Percentiles rank a stretch among this genome's conserved stretches.
Conservation (phyloP, 1,139 yeast species). For the Pichia sp. region DNA sequence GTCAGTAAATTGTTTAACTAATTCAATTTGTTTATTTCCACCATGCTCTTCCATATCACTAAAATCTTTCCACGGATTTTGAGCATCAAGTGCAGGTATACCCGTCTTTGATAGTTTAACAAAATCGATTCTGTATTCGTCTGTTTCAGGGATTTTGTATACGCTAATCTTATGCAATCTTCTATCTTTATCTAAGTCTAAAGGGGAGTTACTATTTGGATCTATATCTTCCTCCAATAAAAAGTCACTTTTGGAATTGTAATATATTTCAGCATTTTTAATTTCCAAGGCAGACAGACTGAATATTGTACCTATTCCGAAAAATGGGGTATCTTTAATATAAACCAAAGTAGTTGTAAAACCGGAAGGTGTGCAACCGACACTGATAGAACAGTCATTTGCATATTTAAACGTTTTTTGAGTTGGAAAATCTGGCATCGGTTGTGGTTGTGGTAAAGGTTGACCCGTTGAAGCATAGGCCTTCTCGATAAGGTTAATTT, state of each 20-base stretch:
- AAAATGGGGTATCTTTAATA: conserved; percentile 18
- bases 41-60: conserved; percentile 13
- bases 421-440: conserved; percentile 1
- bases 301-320: conserved; percentile 23
- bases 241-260: conserved; percentile 21
- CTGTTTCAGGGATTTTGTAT: conserved; percentile 16
- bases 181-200: conserved; percentile 14
- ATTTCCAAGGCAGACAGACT: conserved; percentile 15
- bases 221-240: conserved; percentile 17
- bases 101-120: conserved; percentile 18
- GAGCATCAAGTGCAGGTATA: conserved; percentile 13
- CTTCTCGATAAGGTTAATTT: conserved; percentile 1
- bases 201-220: conserved; percentile 7
- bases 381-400: conserved; percentile 20
- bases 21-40: conserved; percentile 12
- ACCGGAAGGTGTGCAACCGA: conserved; percentile 21
- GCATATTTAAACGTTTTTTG: conserved; percentile 20
- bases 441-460: not conserved
- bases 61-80: conserved; percentile 24
- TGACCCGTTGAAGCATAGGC: not conserved
- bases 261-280: conserved; percentile 19
- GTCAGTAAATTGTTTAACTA: conserved; percentile 17
- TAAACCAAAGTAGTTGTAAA: conserved; percentile 19
- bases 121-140: conserved; percentile 23
- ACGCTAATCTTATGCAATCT: conserved; percentile 19